phyloP scores from a whole-genome alignment of 225 moss, liverwort and hornwort species.

The Lunularia cruciata region DNA sequence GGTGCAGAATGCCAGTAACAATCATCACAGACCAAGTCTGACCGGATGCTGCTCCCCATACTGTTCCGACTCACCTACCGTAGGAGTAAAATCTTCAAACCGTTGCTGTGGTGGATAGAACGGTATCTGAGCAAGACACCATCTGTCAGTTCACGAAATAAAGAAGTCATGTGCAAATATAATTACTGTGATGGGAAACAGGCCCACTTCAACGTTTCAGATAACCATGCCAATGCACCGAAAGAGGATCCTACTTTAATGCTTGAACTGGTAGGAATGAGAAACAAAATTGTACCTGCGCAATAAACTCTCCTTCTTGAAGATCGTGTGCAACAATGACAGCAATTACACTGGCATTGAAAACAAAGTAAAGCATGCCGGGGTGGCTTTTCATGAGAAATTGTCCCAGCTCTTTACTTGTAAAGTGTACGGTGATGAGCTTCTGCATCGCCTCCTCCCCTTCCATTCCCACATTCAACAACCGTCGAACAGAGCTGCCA shows the following conservation, averaged over 20 bases:
- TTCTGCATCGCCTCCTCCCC: constrained; percentile 74
- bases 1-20: too few species aligned
- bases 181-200: too few species aligned
- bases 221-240: too few species aligned
- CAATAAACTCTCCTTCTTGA: constrained; percentile 83
- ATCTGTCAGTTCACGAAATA: neutral
- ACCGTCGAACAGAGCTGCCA: constrained; percentile 65
- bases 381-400: constrained; percentile 61
- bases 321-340: constrained; percentile 94
- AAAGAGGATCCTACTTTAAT: too few species aligned
- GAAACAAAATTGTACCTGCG: constrained; percentile 55
- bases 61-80: constrained; percentile 40
- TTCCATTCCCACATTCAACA: constrained; percentile 69
- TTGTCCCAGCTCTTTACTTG: constrained; percentile 68
- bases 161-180: too few species aligned
- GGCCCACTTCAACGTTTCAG: too few species aligned
- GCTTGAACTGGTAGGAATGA: too few species aligned
- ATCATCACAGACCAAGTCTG: neutral
- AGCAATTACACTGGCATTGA: constrained; percentile 70
- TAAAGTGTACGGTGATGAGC: constrained; percentile 80
- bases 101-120: constrained; percentile 86
- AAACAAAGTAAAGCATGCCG: constrained; percentile 94
- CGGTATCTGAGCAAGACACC: constrained; percentile 61
- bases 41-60: too few species aligned
- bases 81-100: constrained; percentile 57